Evolutionary conservation across 257 asterid genomes (phyloP), one percentile per base, ranked within the genome.

Genomic region (Ocimum tenuiflorum): DNA sequence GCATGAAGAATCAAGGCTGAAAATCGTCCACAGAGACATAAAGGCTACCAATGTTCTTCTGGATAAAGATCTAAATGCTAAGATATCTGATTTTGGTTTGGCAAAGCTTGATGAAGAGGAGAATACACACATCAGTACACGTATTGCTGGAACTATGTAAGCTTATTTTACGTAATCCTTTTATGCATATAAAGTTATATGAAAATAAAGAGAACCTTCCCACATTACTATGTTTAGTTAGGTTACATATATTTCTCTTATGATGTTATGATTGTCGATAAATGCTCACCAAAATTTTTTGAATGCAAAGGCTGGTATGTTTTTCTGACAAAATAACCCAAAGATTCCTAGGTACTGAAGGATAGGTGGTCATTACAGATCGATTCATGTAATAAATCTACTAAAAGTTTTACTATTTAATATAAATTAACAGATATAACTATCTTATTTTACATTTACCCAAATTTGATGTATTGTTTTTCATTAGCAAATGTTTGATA

Each of bases 51-150:
- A 89, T 62, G 90, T 89, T 72, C 90, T 89, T 53, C 83, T 89
- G 27, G 96, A 89, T 70, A 84, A 81, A 65, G 73, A 83, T 65
- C 65, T 88, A 3, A 78, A 67, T 49, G 87, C 96, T 43, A 89
- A 84, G 83, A 86, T 89, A 73, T 89, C 96, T 0, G 96, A 89
- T 71, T 89, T 89, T 69, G 96, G 96, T 65, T 73, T 89, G 72
- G 96, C 95, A 22, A 89, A 83, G 81, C 96, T 89, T 15, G 85
- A 89, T 64, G 95, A 86, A 65, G 95, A 86, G 59, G 96, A 86
- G 69, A 72, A 89, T 18, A 82, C 95, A 2, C 96, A 89, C 65
- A 89, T 86, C n/a, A 86, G 92, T 79, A 84, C 96, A 0, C 82
- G 96, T 31, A 74, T 89, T 58, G 95, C 95, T 61, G 96, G 95